Base-by-base conservation (phyloP, 805 yeast species). In the Jamesozyma gamospora region DNA sequence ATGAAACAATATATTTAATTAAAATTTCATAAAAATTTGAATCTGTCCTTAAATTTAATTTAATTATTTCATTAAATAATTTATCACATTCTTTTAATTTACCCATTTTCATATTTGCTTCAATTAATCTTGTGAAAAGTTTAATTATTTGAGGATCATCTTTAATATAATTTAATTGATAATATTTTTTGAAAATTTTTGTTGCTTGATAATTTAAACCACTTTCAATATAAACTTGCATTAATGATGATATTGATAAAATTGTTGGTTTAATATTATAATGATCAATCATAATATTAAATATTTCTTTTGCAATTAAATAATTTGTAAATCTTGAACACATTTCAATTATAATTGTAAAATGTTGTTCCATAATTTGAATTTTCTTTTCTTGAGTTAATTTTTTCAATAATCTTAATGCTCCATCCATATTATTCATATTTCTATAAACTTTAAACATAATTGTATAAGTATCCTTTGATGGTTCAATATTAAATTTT, bases 221-320 rank as follows among this genome's bases (percentile, higher is more conserved):
- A 35, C 56, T 45, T 16, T 49, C 55, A 13, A 47, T 51, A 35
- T 51, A 55, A 18, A 54, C 60, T 28, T 50, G 43, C 55, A 54
- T 54, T 21, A 60, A 37, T 6, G 58, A 41, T 11, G 58, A 45
- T 2, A 58, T 38, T 1, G 59, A 49, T 13, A 38, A 19, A 1
- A 56, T 48, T 4, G 60, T 49, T 1, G 62, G 62, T 10, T 12
- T 34, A n/a, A 58, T 57, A 28, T 50, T 42, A 43, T 55, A 58
- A 36, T 55, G 44, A 7, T 42, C 49, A 18, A 36, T 41, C 64
- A 60, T 60, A 13, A 58, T 45, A 34, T 49, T 46, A 36, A 57
- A 56, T 12, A 58, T 42, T 42, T 60, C 61, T 33, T 50, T 45
- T 2, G 63, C 63, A 34, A 58, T 49, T 13, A 49, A 32, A 32